Percentiles rank a stretch among this genome's conserved stretches.
Evolutionary conservation across 2,329 filamentous ascomycete species (phyloP).

Genomic region (Intubia oerlemansii): DNA sequence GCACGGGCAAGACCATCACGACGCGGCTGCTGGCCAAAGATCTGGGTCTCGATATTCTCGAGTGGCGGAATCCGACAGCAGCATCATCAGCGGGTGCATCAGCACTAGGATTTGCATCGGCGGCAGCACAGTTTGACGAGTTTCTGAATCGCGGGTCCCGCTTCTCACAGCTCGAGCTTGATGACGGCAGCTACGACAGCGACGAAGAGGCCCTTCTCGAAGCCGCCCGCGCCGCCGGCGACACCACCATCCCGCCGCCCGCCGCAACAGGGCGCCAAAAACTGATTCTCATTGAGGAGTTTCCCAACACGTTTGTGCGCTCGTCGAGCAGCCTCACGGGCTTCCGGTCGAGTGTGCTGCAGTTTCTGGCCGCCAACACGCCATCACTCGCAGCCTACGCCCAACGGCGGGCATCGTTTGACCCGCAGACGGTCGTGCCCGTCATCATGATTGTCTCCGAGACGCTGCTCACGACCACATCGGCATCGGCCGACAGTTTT

Average conservation of each 20-base stretch:
- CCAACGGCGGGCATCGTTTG: constrained; percentile 11
- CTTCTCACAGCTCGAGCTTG: constrained; percentile 34
- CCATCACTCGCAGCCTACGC: constrained; percentile 29
- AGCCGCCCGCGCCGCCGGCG: constrained; percentile 3
- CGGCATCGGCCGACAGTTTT: constrained; percentile 71
- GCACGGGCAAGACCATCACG: constrained; percentile 83
- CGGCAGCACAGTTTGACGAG: constrained; percentile 71
- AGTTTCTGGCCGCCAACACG: constrained; percentile 49
- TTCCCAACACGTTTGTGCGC: constrained; percentile 52
- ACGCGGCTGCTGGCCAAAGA: constrained; percentile 55
- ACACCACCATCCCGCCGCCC: neutral
- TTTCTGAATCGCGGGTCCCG: constrained; percentile 67
- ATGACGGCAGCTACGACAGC: constrained; percentile 9
- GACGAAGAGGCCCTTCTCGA: no score
- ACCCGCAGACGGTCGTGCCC: constrained; percentile 35
- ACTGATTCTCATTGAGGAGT: constrained; percentile 61
- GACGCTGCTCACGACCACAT: constrained; percentile 66
- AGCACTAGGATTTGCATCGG: constrained; percentile 42
- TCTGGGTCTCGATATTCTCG: constrained; percentile 57
- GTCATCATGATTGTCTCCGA: constrained; percentile 85
- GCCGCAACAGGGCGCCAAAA: constrained; percentile 16
- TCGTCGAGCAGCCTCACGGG: constrained; percentile 42
- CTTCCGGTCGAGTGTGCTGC: constrained; percentile 55
- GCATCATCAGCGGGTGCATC: constrained; percentile 17
- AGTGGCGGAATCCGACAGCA: constrained; percentile 73